Evolutionary conservation across 2,329 filamentous ascomycete species (phyloP).

Genomic region (Colletotrichum aenigma): DNA sequence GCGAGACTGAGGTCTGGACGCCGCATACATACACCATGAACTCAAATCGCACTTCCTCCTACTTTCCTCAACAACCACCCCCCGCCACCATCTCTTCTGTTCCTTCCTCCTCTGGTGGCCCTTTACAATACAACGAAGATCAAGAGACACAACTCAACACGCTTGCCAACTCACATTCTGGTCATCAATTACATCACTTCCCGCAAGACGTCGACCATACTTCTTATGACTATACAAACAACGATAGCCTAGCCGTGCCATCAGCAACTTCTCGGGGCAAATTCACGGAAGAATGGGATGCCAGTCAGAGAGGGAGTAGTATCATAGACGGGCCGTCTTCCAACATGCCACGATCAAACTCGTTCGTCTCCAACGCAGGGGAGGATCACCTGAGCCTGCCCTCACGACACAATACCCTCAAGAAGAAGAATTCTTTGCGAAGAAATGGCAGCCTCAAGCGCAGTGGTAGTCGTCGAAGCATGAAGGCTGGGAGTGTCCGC

Average conservation of each 20-base stretch:
- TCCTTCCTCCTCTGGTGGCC: neutral
- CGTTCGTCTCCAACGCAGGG: conserved; percentile 57
- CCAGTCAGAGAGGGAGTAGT: conserved; percentile 69
- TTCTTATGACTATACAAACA: neutral
- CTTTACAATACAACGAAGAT: conserved; percentile 2
- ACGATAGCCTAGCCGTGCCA: neutral
- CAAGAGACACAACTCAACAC: conserved; percentile 23
- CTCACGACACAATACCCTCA: conserved; percentile 72
- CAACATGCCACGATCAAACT: conserved; percentile 65
- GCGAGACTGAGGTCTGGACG: neutral
- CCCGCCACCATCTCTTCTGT: neutral
- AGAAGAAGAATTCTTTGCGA: conserved; percentile 84
- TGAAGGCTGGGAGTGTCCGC: conserved; percentile 84
- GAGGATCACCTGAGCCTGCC: conserved; percentile 45
- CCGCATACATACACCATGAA: neutral
- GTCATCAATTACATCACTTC: neutral
- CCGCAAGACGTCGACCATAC: neutral
- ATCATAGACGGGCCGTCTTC: conserved; percentile 55
- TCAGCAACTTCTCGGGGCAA: conserved; percentile 41
- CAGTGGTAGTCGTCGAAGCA: conserved; percentile 79
- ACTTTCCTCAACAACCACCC: conserved; percentile 14
- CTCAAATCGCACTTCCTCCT: conserved; percentile 13
- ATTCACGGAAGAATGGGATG: conserved; percentile 76
- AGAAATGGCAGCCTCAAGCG: conserved; percentile 77
- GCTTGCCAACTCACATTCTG: conserved; percentile 19